These are phyloP conservation scores for Jacaranda mimosifolia DNA, from an alignment of 257 asterid species.

Conservation along the genomic window DNA sequence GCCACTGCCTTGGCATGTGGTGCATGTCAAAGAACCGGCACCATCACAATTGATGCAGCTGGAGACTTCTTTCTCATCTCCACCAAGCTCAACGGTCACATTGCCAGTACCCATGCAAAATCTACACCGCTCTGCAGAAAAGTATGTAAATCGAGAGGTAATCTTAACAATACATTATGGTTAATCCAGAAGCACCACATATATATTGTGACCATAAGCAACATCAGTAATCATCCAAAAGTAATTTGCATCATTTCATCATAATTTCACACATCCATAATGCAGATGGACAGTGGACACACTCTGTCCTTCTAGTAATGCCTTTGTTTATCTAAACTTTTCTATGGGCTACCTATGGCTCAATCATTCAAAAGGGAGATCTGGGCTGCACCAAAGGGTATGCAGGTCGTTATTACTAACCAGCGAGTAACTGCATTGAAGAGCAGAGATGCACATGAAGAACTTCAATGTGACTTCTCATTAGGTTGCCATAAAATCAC, in stretches of 20 bases:
- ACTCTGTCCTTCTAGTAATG: not conserved
- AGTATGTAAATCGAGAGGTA: not conserved
- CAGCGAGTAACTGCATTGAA: not conserved
- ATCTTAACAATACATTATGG: not conserved
- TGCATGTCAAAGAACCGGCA: constrained; percentile 88
- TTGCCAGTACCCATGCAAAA: constrained; percentile 85
- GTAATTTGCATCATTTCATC: not conserved
- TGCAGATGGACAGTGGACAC: not conserved
- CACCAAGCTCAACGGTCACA: constrained; percentile 87
- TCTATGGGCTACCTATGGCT: not conserved
- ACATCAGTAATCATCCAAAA: not conserved
- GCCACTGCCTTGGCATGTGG: constrained; percentile 99
- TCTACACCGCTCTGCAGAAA: constrained; percentile 79
- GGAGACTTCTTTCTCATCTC: constrained; percentile 79
- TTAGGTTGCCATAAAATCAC: not conserved
- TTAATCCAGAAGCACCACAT: not conserved
- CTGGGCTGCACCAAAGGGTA: not conserved
- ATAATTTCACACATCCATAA: not conserved
- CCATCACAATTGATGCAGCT: constrained; percentile 90
- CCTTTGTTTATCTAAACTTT: not conserved
- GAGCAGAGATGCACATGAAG: not conserved
- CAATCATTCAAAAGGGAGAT: not conserved
- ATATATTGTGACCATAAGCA: not conserved
- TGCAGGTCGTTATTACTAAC: no score
- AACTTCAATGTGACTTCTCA: not conserved